Base-by-base conservation (phyloP, 805 yeast species). In the Saccharomycopsis guyanensis region DNA sequence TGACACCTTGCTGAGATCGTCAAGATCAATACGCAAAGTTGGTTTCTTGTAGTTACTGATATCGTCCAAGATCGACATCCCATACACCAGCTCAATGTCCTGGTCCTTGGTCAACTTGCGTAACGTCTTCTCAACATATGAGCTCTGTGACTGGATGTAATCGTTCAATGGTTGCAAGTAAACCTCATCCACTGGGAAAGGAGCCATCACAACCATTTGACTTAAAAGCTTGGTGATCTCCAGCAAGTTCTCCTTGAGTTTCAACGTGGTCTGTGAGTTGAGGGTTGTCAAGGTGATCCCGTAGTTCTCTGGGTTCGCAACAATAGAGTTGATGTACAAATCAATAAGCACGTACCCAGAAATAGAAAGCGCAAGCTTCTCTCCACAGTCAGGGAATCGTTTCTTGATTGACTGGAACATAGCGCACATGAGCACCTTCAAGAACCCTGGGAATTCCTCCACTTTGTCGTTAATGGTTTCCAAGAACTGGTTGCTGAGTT, bases 81-180 rank as follows among this genome's bases (percentile, higher is more conserved):
- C 74, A 59, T 78, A 87, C 43, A 72, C 74, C 6, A 62, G 55
- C 43, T 85, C 91, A 40, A 82, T 60, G 23, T 74, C 78, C 20
- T 72, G 69, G 31, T 81, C 64, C 13, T n/a, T 65, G 33, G 83
- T 71, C 20, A 85, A 57, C 18, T 66, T 61, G 39, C 62, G 63
- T 43, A 82, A 63, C 6, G 76, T 59, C 0, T 61, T 57, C 31
- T 73, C 63, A 39, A 78, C 69, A 10, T 70, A 65, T 5, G 69
- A 78, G 4, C 66, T 63, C 6, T 78, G 71, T 12, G 73, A 65
- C 43, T 66, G 69, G 37, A 87, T 72, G 57, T 76, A 85, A 38
- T 83, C 89, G 59, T 85, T 85, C 57, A 86, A 67, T 1, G 95
- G 95, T 58, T 84, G 88, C 55, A 86, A 63, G 59, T 78, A 86